phyloP scores from a whole-genome alignment of 1,139 yeast genomes.

The Magnusiomyces paraingens region DNA sequence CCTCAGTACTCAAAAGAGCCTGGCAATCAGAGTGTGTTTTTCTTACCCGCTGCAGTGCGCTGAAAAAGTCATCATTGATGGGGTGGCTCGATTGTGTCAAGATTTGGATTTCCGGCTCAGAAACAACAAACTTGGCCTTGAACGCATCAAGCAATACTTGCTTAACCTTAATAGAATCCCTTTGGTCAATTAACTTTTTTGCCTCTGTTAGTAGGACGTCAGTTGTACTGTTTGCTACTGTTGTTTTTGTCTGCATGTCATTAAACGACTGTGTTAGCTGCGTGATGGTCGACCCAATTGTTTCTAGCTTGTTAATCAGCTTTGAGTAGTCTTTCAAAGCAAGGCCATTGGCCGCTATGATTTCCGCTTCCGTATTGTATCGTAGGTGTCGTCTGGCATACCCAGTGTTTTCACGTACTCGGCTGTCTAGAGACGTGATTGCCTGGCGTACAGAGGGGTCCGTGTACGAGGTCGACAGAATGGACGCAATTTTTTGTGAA shows the following conservation, averaged over 20 bases:
- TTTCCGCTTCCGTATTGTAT: conserved; percentile 64
- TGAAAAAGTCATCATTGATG: conserved; percentile 55
- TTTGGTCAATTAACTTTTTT: conserved; percentile 38
- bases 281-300: conserved; percentile 39
- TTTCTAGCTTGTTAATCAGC: conserved; percentile 41
- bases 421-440: conserved; percentile 29
- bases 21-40: conserved; percentile 61
- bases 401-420: conserved; percentile 30
- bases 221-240: conserved; percentile 27
- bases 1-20: conserved; percentile 58
- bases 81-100: conserved; percentile 27
- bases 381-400: conserved; percentile 50
- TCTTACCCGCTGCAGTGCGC: conserved; percentile 54
- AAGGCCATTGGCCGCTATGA: conserved; percentile 53
- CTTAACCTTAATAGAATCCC: conserved; percentile 43
- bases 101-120: conserved; percentile 54
- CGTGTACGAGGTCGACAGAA: conserved; percentile 34
- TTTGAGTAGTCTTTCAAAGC: conserved; percentile 56
- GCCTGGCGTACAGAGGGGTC: conserved; percentile 34
- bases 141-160: conserved; percentile 52
- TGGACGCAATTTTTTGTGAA: conserved; percentile 28
- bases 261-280: conserved; percentile 30
- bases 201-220: conserved; percentile 36
- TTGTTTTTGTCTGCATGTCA: conserved; percentile 28
- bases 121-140: conserved; percentile 58